Conservation (phyloP, 305 asterid species). For the Salvia sclarea region DNA sequence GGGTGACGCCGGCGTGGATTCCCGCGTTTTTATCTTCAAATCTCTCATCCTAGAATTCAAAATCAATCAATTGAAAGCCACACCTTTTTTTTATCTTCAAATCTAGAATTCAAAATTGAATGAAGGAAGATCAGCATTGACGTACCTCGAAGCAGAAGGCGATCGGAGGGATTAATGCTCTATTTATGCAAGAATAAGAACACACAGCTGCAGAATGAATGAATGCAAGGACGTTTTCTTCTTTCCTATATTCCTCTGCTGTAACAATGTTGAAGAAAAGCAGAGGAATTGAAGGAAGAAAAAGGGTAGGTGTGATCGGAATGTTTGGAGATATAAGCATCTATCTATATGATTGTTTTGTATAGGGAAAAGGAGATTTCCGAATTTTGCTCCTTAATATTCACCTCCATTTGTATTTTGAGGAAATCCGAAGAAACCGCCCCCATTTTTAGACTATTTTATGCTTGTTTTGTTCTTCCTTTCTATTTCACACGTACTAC, state of each 20-base stretch:
- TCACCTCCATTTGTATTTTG: constrained; percentile 34
- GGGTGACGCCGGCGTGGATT: constrained; percentile 41
- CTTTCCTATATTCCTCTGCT: constrained; percentile 34
- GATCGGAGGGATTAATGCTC: not conserved
- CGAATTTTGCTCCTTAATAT: constrained; percentile 20
- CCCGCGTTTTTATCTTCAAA: constrained; percentile 45
- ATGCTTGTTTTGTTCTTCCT: not conserved
- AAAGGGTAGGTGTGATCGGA: constrained; percentile 3
- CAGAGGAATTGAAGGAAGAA: constrained; percentile 40
- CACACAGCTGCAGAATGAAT: too few relatives aligned
- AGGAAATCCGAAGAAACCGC: constrained; percentile 41
- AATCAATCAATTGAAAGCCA: not conserved
- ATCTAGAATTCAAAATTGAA: not conserved
- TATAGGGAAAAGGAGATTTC: not conserved
- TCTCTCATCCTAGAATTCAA: constrained; percentile 43
- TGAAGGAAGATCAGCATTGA: not conserved
- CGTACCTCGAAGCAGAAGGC: constrained; percentile 29
- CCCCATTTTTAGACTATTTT: constrained; percentile 6
- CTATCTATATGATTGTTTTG: constrained; percentile 8
- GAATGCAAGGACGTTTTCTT: too few relatives aligned
- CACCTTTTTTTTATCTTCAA: too few relatives aligned
- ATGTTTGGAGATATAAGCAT: constrained; percentile 6
- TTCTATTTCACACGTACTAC: not conserved
- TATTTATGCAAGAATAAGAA: too few relatives aligned
- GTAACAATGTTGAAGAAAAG: not conserved